phyloP scores from a whole-genome alignment of 768 basidiomycete genomes.

The Tricholoma saponaceum region DNA sequence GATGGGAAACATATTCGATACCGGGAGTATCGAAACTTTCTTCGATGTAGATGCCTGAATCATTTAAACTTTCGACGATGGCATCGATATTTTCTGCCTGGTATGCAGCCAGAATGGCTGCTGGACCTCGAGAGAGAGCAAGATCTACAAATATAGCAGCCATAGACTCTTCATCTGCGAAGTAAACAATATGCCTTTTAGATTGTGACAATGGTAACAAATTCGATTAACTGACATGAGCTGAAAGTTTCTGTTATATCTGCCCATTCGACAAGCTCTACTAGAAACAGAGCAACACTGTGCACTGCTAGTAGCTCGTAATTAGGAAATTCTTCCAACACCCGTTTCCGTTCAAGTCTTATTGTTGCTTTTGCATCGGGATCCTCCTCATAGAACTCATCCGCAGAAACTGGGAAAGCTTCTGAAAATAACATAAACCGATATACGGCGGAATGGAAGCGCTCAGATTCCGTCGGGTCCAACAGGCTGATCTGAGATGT shows the following conservation, averaged over 20 bases:
- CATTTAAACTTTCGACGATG: not conserved
- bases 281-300: too few relatives aligned
- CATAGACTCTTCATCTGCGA: not conserved
- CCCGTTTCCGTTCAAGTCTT: not conserved
- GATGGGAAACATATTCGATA: slow-evolving; percentile 13
- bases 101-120: slow-evolving; percentile 11
- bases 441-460: slow-evolving; percentile 19
- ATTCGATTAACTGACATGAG: not conserved
- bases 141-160: not conserved
- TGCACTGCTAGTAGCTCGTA: slow-evolving; percentile 12
- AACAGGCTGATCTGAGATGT: too few relatives aligned
- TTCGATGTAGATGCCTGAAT: too few relatives aligned
- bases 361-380: not conserved
- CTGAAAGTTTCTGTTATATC: too few relatives aligned
- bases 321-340: slow-evolving; percentile 6
- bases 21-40: too few relatives aligned
- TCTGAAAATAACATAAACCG: slow-evolving; percentile 16
- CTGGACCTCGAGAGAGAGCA: too few relatives aligned
- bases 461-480: slow-evolving; percentile 18
- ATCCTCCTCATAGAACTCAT: not conserved
- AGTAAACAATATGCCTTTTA: too few relatives aligned
- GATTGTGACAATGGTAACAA: not conserved
- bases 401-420: slow-evolving; percentile 4
- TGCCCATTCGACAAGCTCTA: too few relatives aligned
- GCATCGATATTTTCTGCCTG: too few relatives aligned